Evolutionary conservation across 2,329 filamentous ascomycete genomes (phyloP), one percentile per base, ranked within the genome.

Genomic region (Aspergillus fumigatus): DNA sequence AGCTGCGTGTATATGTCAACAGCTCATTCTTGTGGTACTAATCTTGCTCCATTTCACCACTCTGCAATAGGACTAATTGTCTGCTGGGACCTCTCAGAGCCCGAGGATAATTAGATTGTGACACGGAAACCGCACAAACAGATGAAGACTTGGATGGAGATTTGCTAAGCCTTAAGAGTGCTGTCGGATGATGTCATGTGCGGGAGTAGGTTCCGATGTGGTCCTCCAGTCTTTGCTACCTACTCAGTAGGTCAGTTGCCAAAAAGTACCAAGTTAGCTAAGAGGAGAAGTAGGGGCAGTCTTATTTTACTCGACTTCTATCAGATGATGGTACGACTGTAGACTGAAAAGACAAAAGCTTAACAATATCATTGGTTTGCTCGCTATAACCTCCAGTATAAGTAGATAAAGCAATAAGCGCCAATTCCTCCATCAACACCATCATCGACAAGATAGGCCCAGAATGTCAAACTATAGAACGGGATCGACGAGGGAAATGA

Each of bases 351-450:
- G 21, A 11, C 17, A 21, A 45, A 7, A 6, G 43, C 21, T 9
- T 47, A 23, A 47, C 43, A 47, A 47, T 14, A 47, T 47, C 43
- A 47, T 47, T 43, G 21, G 10, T 7, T 47, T 47, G 43, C 43
- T 47, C 43, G 43, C 43, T 47, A 47, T 47, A 7, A 47, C 23
- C 43, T 26, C 43, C 43, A 47, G 43, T 23, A 47, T 23, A 47
- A 23, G 32, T 38, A 47, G 21, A 23, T 47, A 48, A 54, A 53
- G 51, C 43, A 27, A 52, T 59, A 56, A 51, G 56, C 51, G 54
- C 57, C 57, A 53, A 50, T 50, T 35, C 51, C 54, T n/a, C 57
- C 54, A 57, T 51, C 54, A 53, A 56, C 57, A 59, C 57, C 57
- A 10, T 59, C 41, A 26, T 51, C 41, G 45, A 59, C 56, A 43